A percentile compares a stretch with the other conserved stretches of the same genome.
phyloP scores from a whole-genome alignment of 345 rosid genomes.

The Populus simonii region DNA sequence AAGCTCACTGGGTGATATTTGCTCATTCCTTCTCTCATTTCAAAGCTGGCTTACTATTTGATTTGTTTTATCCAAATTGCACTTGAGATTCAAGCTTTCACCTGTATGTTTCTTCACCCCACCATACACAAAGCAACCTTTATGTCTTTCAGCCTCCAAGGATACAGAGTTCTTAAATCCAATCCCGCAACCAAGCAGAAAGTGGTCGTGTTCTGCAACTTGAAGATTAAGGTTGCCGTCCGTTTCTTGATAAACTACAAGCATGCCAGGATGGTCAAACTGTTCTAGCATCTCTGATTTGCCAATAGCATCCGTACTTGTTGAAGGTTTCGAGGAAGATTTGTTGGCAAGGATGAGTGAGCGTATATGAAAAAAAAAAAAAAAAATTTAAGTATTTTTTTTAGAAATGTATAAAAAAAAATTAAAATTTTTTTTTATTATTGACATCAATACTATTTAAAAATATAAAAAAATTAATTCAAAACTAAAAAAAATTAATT shows the following conservation, averaged over 20 bases:
- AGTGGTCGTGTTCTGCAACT: conserved; percentile 33
- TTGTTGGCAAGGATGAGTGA: no score
- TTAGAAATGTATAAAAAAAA: no score
- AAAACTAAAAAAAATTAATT: no score
- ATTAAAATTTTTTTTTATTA: no score
- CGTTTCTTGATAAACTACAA: conserved; percentile 38
- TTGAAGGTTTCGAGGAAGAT: conserved; percentile 13
- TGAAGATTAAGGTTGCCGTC: conserved; percentile 25
- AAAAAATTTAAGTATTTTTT: no score
- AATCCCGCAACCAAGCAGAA: conserved; percentile 32
- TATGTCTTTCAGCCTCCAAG: conserved; percentile 36
- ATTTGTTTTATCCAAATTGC: neutral
- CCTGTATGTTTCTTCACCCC: neutral
- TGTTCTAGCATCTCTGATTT: conserved; percentile 47
- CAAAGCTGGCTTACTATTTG: conserved; percentile 52
- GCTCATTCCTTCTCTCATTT: conserved; percentile 42
- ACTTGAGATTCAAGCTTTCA: neutral
- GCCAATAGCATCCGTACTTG: conserved; percentile 4
- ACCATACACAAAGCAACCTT: neutral
- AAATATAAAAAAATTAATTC: no score
- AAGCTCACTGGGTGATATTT: conserved; percentile 76
- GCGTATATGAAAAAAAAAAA: no score
- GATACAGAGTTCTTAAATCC: conserved; percentile 42
- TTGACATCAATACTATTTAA: no score
- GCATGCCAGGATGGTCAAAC: conserved; percentile 72